Conservation (phyloP, 306 rosid genomes). For the Trifolium pratense region DNA sequence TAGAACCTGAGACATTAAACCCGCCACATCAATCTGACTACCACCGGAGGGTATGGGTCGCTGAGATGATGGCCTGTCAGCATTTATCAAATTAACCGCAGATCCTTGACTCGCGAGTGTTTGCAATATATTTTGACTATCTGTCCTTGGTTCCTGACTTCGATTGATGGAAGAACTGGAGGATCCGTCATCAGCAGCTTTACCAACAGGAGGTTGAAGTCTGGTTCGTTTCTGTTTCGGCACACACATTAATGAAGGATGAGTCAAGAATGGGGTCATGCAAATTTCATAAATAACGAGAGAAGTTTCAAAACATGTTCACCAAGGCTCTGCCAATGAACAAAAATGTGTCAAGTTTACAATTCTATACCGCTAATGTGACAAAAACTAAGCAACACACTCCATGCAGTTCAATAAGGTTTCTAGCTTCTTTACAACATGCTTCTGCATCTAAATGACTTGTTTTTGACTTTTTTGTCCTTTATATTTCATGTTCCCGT, state of each 20-base stretch:
- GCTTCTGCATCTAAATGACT: conserved; percentile 14
- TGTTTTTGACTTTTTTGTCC: conserved; percentile 10
- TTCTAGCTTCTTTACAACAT: conserved; percentile 3
- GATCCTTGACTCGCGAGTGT: conserved; percentile 62
- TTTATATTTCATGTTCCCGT: neutral
- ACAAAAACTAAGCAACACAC: conserved; percentile 14
- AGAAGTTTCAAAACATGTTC: conserved; percentile 31
- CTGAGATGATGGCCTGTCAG: conserved; percentile 52
- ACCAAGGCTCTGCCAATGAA: conserved; percentile 6
- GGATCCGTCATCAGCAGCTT: conserved; percentile 60
- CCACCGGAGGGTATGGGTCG: conserved; percentile 47
- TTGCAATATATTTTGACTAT: conserved; percentile 71
- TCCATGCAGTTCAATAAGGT: conserved; percentile 9
- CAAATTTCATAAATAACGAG: conserved; percentile 1
- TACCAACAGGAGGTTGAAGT: conserved; percentile 53
- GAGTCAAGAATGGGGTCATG: conserved; percentile 22
- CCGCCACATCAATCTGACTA: conserved; percentile 66
- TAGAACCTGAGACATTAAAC: conserved; percentile 89
- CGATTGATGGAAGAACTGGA: conserved; percentile 60
- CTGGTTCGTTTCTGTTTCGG: conserved; percentile 63
- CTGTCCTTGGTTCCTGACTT: conserved; percentile 52
- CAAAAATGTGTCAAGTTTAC: conserved; percentile 5
- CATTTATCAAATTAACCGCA: conserved; percentile 49
- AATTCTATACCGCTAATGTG: conserved; percentile 7
- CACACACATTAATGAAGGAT: conserved; percentile 23